Evolutionary conservation across 1,284 basidiomycete genomes (phyloP).

Genomic region (Leccinum holopus): DNA sequence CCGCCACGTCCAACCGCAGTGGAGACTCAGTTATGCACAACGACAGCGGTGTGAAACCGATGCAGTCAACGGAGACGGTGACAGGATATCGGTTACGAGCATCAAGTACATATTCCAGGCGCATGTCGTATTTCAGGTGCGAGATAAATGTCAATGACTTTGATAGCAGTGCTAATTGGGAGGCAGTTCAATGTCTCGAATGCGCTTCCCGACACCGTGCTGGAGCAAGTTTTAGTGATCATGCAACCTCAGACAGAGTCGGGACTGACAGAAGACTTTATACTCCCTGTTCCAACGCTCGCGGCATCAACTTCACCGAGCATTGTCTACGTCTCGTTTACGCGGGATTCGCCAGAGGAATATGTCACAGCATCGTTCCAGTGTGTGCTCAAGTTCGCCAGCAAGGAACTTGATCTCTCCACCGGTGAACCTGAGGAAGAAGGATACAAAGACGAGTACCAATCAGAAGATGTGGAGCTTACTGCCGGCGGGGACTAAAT

Average conservation of each 20-base stretch:
- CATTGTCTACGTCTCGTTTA: constrained; percentile 93
- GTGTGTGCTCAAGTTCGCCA: constrained; percentile 92
- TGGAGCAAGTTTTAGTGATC: constrained; percentile 94
- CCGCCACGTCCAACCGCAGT: constrained; percentile 73
- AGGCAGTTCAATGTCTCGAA: constrained; percentile 94
- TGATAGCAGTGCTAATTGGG: constrained; percentile 7
- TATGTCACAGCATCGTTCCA: constrained; percentile 87
- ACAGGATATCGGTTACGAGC: constrained; percentile 96
- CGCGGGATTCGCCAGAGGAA: constrained; percentile 72
- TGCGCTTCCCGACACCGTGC: constrained; percentile 96
- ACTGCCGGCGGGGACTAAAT: constrained; percentile 86
- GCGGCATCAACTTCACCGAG: constrained; percentile 71
- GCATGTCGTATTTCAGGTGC: constrained; percentile 93
- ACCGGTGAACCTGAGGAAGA: constrained; percentile 89
- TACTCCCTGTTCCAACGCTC: constrained; percentile 80
- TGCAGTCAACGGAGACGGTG: constrained; percentile 90
- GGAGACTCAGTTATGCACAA: constrained; percentile 84
- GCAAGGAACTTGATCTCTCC: constrained; percentile 95
- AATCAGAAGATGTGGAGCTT: constrained; percentile 93
- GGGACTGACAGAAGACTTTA: constrained; percentile 87
- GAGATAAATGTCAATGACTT: background rate
- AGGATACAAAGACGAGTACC: constrained; percentile 98
- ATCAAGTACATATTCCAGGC: constrained; percentile 98
- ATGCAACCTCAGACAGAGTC: constrained; percentile 80
- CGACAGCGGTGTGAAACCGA: constrained; percentile 52